Evolutionary conservation across 768 basidiomycete species (phyloP).

Genomic region (Leccinum disarticulatum): DNA sequence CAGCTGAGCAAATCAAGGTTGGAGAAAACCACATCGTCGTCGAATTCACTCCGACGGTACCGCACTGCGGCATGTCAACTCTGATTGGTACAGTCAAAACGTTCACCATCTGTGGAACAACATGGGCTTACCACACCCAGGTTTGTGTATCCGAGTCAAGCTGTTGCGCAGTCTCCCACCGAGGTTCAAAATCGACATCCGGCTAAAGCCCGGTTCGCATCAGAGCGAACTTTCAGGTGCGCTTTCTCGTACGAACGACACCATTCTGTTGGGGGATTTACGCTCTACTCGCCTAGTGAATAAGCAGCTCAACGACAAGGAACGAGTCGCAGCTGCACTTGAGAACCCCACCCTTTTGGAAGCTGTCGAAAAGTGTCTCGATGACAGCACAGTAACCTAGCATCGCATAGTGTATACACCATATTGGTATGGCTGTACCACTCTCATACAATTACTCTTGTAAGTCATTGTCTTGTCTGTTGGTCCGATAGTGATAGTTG

Average conservation of each 20-base stretch:
- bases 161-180: constrained; percentile 86
- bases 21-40: constrained; percentile 69
- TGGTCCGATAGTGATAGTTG: background rate
- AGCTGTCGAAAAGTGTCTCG: constrained; percentile 80
- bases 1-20: constrained; percentile 76
- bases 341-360: constrained; percentile 87
- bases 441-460: background rate
- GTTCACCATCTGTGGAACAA: background rate
- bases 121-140: constrained; percentile 29
- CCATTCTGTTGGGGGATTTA: background rate
- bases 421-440: background rate
- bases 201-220: constrained; percentile 91
- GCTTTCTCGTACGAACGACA: constrained; percentile 22
- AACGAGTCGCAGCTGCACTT: constrained; percentile 93
- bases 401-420: constrained; percentile 6
- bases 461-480: background rate
- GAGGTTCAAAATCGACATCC: constrained; percentile 93
- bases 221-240: constrained; percentile 88
- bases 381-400: constrained; percentile 30
- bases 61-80: constrained; percentile 97
- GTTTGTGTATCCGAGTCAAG: constrained; percentile 93
- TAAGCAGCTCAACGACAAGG: constrained; percentile 98
- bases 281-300: constrained; percentile 61
- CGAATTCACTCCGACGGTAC: constrained; percentile 96
- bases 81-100: constrained; percentile 67